A percentile compares a stretch with the other conserved stretches of the same genome.
Evolutionary conservation across 495 filamentous ascomycete species (phyloP).

Genomic region (Penicillium pulvis): DNA sequence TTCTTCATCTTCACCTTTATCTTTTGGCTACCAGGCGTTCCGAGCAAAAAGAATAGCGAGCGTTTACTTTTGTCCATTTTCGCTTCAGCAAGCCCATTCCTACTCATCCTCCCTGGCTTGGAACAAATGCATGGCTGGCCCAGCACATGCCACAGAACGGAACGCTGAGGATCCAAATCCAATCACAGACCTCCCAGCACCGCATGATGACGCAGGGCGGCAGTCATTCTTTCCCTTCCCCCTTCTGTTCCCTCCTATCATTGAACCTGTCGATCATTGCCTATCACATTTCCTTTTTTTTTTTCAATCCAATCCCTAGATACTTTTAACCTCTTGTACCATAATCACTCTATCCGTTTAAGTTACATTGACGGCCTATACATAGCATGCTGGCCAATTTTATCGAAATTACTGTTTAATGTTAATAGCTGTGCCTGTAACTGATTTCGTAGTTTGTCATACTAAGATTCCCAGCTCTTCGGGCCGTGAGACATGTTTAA

Average conservation of each 20-base stretch:
- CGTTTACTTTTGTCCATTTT: conserved; percentile 12
- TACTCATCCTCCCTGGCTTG: conserved; percentile 8
- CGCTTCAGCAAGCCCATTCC: background rate
- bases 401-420: no score
- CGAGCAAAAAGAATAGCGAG: conserved; percentile 22
- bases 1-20: conserved; percentile 7
- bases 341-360: conserved; percentile 18
- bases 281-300: conserved; percentile 2
- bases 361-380: conserved; percentile 23
- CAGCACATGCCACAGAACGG: conserved; percentile 14
- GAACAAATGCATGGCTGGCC: conserved; percentile 28
- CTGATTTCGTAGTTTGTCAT: no score
- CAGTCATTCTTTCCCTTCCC: conserved; percentile 1
- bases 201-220: background rate
- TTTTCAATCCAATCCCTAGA: conserved; percentile 11
- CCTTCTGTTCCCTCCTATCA: background rate
- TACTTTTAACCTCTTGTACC: conserved; percentile 21
- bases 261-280: conserved; percentile 9
- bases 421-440: background rate
- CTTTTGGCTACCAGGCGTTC: conserved; percentile 16
- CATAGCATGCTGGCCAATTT: conserved; percentile 24
- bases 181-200: conserved; percentile 4
- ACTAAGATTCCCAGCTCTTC: no score
- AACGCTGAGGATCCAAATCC: conserved; percentile 6
- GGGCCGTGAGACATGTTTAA: no score